Evolutionary conservation across 2,329 filamentous ascomycete genomes (phyloP), one percentile per base, ranked within the genome.

Genomic region (Zymoseptoria crescenta): DNA sequence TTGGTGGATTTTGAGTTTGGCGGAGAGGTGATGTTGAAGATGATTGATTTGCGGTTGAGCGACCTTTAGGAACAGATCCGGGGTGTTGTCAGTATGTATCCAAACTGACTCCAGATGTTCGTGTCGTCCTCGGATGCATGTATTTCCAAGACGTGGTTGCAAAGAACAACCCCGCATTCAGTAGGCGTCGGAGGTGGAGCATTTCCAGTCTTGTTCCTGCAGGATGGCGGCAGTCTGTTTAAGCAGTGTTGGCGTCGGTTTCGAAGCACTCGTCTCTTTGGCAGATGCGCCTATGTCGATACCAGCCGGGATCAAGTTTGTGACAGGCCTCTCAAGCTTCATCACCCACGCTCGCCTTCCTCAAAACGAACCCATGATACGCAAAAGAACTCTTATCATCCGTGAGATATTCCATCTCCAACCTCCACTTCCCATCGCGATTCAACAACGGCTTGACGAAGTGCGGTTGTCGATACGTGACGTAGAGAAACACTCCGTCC

Each of bases 391-490:
- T 75, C 24, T 68, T 70, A 5, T 67, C 68, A 16, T 61, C 67
- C 5, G 72, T 72, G 3, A 82, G 67, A 8, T 72, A 68, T 54
- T 81, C 75, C 59, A 80, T 69, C 3, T 76, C 65, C 24, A 81
- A 55, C 27, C 74, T 68, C 80, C 79, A 82, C 6, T 76, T 65
- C 0, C 72, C 73, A 2, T 76, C 71, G 8, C 71, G 67, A 27
- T 75, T 74, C 19, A 83, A 67, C 19, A 82, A 68, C 10, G 77
- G 78, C 65, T 70, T 75, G 52, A 83, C 77, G 61, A 83, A 83
- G 67, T 82, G 81, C 10, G 79, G 79, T 59, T 83, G 81, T 45
- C 80, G 71, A 65, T 77, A 84, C 0, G 81, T 82, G 48, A 73
- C 62, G 35, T 72, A 73, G 6, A 74, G 54, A 19, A 68, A 72